These are phyloP conservation scores for Epichloe uncinata DNA, from an alignment of 2,329 filamentous ascomycete species.

Conservation along the genomic window DNA sequence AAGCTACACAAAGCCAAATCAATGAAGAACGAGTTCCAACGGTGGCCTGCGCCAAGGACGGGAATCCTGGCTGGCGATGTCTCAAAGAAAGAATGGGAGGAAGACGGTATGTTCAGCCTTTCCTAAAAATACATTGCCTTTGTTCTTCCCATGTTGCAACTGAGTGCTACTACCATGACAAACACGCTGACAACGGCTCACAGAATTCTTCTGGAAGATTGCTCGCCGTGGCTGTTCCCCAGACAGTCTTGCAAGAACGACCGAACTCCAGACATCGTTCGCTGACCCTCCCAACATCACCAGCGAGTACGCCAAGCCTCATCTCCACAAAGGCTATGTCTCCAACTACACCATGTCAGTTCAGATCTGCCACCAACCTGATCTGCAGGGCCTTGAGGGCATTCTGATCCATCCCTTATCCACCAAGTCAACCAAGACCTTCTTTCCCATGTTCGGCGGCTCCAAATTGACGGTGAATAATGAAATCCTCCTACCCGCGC, in stretches of 20 bases:
- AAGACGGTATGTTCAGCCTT: conserved; percentile 27
- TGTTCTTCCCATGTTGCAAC: too few relatives aligned
- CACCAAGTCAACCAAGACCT: conserved; percentile 39
- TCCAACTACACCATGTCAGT: conserved; percentile 47
- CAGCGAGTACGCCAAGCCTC: conserved; percentile 30
- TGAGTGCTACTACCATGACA: too few relatives aligned
- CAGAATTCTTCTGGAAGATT: conserved; percentile 43
- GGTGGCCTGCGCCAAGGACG: conserved; percentile 25
- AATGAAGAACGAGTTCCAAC: conserved; percentile 30
- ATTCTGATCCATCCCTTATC: conserved; percentile 49
- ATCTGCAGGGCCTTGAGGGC: conserved; percentile 48
- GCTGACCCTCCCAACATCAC: conserved; percentile 31
- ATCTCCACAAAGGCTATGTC: conserved; percentile 44
- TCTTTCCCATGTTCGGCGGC: conserved; percentile 55
- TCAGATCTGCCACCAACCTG: conserved; percentile 53
- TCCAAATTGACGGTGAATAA: conserved; percentile 58
- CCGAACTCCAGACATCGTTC: conserved; percentile 30
- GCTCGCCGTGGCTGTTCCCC: conserved; percentile 48
- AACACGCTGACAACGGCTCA: neutral
- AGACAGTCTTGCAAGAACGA: conserved; percentile 43
- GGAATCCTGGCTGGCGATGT: conserved; percentile 21
- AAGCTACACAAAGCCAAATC: conserved; percentile 29
- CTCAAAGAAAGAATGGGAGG: conserved; percentile 35
- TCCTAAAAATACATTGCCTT: neutral
- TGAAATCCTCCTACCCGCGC: conserved; percentile 55